A percentile compares a stretch with the other conserved stretches of the same genome.
Conservation (phyloP, 352 stramenopile species). For the Phytopythium ostracodes region DNA sequence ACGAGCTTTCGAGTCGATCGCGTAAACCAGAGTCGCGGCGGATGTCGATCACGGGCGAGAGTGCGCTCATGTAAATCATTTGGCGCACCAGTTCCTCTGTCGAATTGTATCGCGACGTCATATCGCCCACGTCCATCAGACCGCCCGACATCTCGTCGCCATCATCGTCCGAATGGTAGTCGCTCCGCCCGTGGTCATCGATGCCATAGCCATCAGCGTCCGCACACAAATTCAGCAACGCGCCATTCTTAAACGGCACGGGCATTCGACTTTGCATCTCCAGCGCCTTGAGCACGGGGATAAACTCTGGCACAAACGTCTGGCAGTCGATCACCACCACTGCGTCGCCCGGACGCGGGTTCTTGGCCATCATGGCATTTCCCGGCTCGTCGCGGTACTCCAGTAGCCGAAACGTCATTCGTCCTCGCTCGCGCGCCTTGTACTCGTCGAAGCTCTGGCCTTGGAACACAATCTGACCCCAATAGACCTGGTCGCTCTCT, state of each 20-base stretch:
- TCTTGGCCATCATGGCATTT: slow-evolving; percentile 43
- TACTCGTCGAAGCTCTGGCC: slow-evolving; percentile 66
- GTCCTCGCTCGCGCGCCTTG: slow-evolving; percentile 47
- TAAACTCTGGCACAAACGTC: slow-evolving; percentile 85
- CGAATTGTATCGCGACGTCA: background rate
- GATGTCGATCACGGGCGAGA: slow-evolving; percentile 82
- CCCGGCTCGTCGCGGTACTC: slow-evolving; percentile 65
- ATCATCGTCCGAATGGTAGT: slow-evolving; percentile 4
- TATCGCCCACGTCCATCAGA: background rate
- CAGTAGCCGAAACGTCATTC: slow-evolving; percentile 65
- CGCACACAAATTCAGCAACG: slow-evolving; percentile 59
- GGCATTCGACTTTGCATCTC: slow-evolving; percentile 66
- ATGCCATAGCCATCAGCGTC: background rate
- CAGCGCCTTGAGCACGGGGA: slow-evolving; percentile 80
- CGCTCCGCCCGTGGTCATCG: background rate
- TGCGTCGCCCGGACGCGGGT: slow-evolving; percentile 40
- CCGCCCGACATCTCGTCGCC: no score
- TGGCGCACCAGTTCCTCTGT: slow-evolving; percentile 27
- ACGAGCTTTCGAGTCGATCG: slow-evolving; percentile 22
- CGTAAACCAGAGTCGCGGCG: slow-evolving; percentile 45
- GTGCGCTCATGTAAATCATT: slow-evolving; percentile 49
- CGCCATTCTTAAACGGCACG: slow-evolving; percentile 72
- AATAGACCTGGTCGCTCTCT: slow-evolving; percentile 56
- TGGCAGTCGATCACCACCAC: slow-evolving; percentile 86
- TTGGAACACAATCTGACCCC: slow-evolving; percentile 73